A percentile compares a stretch with the other conserved stretches of the same genome.
Conservation (phyloP, 73 alveolate species). For the Paramecium primaurelia region DNA sequence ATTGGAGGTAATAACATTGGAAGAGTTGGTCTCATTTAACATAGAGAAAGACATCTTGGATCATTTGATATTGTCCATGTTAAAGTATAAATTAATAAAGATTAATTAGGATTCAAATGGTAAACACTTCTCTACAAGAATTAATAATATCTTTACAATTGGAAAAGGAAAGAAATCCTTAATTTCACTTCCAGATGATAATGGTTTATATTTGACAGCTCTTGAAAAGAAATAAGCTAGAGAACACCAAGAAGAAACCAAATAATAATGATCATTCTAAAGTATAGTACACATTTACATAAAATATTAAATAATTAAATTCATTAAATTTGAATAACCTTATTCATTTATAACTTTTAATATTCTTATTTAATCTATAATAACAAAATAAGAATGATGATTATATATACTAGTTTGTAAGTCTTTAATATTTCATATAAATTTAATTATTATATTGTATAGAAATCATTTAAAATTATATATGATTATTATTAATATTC, state of each 20-base stretch:
- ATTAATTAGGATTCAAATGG: slow-evolving; percentile 84
- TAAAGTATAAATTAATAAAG: background rate
- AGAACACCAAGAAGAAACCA: background rate
- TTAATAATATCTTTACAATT: slow-evolving; percentile 89
- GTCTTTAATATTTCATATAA: too few relatives aligned
- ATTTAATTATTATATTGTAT: too few relatives aligned
- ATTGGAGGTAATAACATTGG: slow-evolving; percentile 92
- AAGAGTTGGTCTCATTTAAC: slow-evolving; percentile 92
- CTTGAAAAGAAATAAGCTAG: slow-evolving; percentile 53
- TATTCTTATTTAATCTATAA: background rate
- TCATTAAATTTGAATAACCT: background rate
- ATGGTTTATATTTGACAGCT: slow-evolving; percentile 68
- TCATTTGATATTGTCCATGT: slow-evolving; percentile 93
- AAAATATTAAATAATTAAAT: background rate
- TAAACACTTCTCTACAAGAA: slow-evolving; percentile 92
- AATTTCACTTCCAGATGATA: slow-evolving; percentile 84
- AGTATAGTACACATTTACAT: slow-evolving; percentile 21
- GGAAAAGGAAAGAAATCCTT: slow-evolving; percentile 95
- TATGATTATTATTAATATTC: too few relatives aligned
- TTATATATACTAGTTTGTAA: too few relatives aligned
- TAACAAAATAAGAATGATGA: too few relatives aligned
- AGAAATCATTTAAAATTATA: too few relatives aligned
- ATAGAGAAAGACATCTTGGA: slow-evolving; percentile 95
- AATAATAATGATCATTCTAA: background rate
- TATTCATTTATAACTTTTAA: background rate